These are phyloP conservation scores for Arthonia radiata DNA, from an alignment of 495 filamentous ascomycete genomes.

Conservation along the genomic window DNA sequence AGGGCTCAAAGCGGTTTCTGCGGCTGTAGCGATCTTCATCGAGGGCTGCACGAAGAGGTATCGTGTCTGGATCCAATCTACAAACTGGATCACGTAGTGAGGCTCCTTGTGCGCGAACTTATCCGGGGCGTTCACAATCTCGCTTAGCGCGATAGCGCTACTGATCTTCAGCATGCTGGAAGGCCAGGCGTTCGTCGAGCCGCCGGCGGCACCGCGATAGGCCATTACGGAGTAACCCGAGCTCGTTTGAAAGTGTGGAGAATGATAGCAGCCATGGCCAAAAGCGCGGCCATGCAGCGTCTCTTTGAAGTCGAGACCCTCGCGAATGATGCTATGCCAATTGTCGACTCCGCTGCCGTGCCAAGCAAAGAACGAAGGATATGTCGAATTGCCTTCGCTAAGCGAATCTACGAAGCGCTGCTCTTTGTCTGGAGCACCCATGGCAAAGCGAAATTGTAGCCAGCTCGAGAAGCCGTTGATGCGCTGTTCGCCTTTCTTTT, in stretches of 20 bases:
- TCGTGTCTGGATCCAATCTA: conserved; percentile 79
- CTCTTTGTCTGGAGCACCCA: conserved; percentile 82
- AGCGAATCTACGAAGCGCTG: conserved; percentile 48
- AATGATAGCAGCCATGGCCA: conserved; percentile 69
- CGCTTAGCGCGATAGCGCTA: conserved; percentile 43
- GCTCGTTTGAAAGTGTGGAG: conserved; percentile 30
- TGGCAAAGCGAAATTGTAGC: conserved; percentile 66
- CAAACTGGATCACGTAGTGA: conserved; percentile 46
- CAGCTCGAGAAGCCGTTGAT: conserved; percentile 41
- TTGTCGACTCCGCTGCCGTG: conserved; percentile 55
- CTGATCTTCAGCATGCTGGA: conserved; percentile 32
- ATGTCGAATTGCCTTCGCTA: conserved; percentile 16
- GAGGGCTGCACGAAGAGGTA: conserved; percentile 47
- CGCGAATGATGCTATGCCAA: conserved; percentile 79
- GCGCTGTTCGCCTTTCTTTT: conserved; percentile 18
- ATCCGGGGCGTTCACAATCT: conserved; percentile 54
- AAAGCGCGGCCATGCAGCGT: conserved; percentile 37
- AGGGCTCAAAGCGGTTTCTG: neutral
- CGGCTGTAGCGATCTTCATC: neutral
- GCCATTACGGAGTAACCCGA: conserved; percentile 22
- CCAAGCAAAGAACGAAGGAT: conserved; percentile 62
- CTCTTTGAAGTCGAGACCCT: conserved; percentile 49
- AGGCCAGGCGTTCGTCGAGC: conserved; percentile 27
- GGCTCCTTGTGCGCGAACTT: conserved; percentile 30
- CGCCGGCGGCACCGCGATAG: neutral